These are phyloP conservation scores for Babjeviella inositovora DNA, from an alignment of 805 yeast genomes.

Conservation along the genomic window DNA sequence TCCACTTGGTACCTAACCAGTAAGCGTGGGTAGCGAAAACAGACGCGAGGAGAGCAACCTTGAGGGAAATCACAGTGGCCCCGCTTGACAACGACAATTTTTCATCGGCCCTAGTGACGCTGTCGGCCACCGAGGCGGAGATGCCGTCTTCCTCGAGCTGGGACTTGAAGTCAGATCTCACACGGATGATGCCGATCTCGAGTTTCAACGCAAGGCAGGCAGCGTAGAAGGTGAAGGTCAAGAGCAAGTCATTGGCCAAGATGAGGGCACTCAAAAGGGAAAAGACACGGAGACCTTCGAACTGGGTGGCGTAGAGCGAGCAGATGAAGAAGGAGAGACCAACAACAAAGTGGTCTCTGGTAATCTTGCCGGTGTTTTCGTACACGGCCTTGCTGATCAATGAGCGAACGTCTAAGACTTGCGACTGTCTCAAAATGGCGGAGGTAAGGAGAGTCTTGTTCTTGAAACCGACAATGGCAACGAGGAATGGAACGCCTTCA, in stretches of 20 bases:
- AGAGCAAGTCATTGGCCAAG: constrained; percentile 51
- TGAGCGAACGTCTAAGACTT: constrained; percentile 5
- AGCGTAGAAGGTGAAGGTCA: constrained; percentile 68
- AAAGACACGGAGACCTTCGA: constrained; percentile 68
- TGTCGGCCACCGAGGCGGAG: constrained; percentile 53
- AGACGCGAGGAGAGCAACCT: constrained; percentile 39
- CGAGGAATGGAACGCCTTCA: constrained; percentile 89
- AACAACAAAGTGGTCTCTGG: constrained; percentile 66
- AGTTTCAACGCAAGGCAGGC: constrained; percentile 78
- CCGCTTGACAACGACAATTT: constrained; percentile 12
- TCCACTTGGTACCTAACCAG: constrained; percentile 60
- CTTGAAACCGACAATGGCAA: constrained; percentile 84
- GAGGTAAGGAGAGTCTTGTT: constrained; percentile 63
- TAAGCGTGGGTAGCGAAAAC: constrained; percentile 51
- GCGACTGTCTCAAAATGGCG: constrained; percentile 25
- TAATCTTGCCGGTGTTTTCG: constrained; percentile 10
- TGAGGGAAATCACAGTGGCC: constrained; percentile 33
- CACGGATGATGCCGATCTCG: constrained; percentile 75
- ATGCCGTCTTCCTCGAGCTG: constrained; percentile 91
- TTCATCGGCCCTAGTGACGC: constrained; percentile 30
- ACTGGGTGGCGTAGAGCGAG: constrained; percentile 43
- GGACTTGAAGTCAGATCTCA: constrained; percentile 59
- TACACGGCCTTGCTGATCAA: constrained; percentile 8
- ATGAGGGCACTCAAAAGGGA: constrained; percentile 61
- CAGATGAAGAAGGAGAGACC: constrained; percentile 57